Evolutionary conservation across 2,329 filamentous ascomycete species (phyloP).

Genomic region (Ophiocordyceps camponoti-leonardi): DNA sequence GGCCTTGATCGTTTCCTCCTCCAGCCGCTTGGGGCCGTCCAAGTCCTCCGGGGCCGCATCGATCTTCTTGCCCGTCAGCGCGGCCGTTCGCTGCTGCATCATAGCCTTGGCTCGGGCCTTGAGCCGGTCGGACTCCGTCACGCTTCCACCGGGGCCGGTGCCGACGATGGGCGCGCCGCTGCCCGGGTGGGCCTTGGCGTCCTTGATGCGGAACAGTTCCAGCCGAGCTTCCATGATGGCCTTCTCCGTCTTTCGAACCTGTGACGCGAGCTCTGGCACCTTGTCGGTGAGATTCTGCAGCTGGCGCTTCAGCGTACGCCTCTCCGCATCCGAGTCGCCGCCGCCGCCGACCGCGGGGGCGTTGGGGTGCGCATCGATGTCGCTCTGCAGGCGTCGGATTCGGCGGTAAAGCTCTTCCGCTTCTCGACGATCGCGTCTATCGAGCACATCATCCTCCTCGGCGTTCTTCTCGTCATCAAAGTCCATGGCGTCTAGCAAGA

Average conservation of each 20-base stretch:
- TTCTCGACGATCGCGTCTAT: slow-evolving; percentile 78
- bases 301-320: slow-evolving; percentile 71
- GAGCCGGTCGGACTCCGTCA: slow-evolving; percentile 86
- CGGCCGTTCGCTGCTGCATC: slow-evolving; percentile 96
- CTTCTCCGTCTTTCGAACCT: slow-evolving; percentile 79
- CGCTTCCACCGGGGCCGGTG: slow-evolving; percentile 74
- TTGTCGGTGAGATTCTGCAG: slow-evolving; percentile 78
- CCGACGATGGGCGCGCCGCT: slow-evolving; percentile 71
- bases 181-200: slow-evolving; percentile 79
- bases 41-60: slow-evolving; percentile 52
- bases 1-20: slow-evolving; percentile 71
- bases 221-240: slow-evolving; percentile 82
- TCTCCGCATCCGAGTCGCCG: slow-evolving; percentile 76
- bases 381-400: slow-evolving; percentile 79
- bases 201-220: slow-evolving; percentile 82
- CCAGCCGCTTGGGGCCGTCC: slow-evolving; percentile 67
- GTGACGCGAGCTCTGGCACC: slow-evolving; percentile 78
- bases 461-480: slow-evolving; percentile 81
- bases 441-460: slow-evolving; percentile 84
- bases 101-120: slow-evolving; percentile 93
- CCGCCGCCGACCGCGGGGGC: slow-evolving; percentile 39
- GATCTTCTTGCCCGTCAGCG: slow-evolving; percentile 70
- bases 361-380: slow-evolving; percentile 84
- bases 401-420: slow-evolving; percentile 88
- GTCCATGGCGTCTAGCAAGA: slow-evolving; percentile 88